Evolutionary conservation across 495 filamentous ascomycete species (phyloP).

Genomic region (Trichocladium uniseriatum): DNA sequence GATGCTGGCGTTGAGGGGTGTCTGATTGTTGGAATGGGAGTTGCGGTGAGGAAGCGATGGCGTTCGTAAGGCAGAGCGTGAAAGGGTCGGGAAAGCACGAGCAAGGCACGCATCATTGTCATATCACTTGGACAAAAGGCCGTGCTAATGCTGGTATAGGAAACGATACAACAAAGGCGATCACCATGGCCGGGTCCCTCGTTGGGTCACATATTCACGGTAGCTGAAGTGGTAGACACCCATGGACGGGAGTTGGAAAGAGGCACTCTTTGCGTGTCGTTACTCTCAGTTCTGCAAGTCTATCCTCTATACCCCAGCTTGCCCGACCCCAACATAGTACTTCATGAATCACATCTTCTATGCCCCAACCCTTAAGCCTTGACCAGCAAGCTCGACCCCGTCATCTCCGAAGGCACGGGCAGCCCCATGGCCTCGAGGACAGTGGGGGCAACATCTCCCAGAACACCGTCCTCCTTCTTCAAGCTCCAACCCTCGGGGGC

Average conservation of each 20-base stretch:
- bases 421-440: slow-evolving; percentile 85
- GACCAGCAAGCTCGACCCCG: slow-evolving; percentile 70
- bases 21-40: neutral
- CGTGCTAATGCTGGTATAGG: too few species aligned
- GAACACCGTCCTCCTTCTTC: slow-evolving; percentile 70
- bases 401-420: slow-evolving; percentile 84
- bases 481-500: slow-evolving; percentile 83
- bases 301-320: slow-evolving; percentile 4
- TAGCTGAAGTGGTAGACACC: neutral
- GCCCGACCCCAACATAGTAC: neutral
- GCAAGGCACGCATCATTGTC: too few species aligned
- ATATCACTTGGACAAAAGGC: too few species aligned
- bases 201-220: too few species aligned
- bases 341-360: too few species aligned
- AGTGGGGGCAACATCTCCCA: slow-evolving; percentile 94
- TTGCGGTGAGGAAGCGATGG: too few species aligned
- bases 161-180: too few species aligned
- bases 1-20: too few species aligned
- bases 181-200: too few species aligned
- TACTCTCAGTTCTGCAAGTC: neutral
- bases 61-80: too few species aligned
- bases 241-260: neutral
- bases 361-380: slow-evolving; percentile 48
- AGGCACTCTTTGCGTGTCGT: neutral
- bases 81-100: too few species aligned